phyloP scores from a whole-genome alignment of 2,329 filamentous ascomycete species.

The Dactylellina leptospora region DNA sequence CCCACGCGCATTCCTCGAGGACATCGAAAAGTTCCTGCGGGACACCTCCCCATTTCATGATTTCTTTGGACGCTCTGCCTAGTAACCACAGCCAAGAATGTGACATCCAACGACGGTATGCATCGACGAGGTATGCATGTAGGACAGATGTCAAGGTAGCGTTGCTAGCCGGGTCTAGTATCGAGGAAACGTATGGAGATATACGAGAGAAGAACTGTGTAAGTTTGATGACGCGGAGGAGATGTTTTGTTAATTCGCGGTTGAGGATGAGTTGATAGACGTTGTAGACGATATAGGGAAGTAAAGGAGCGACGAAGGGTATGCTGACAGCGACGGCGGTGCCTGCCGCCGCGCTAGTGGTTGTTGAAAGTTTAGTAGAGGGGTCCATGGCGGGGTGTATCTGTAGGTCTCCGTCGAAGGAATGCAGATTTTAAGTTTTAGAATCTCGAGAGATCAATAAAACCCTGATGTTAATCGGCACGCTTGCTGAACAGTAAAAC shows the following conservation, averaged over 20 bases:
- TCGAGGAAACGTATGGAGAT: constrained; percentile 31
- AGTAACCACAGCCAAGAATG: constrained; percentile 49
- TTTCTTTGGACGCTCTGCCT: constrained; percentile 41
- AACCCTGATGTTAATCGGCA: background rate
- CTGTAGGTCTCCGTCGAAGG: background rate
- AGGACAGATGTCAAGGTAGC: constrained; percentile 40
- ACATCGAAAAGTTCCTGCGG: constrained; percentile 50
- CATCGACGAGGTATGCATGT: constrained; percentile 44
- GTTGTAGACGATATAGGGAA: constrained; percentile 46
- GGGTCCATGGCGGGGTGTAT: constrained; percentile 33
- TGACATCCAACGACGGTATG: constrained; percentile 47
- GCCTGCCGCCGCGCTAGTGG: constrained; percentile 37
- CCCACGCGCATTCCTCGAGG: constrained; percentile 44
- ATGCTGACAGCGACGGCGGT: constrained; percentile 38
- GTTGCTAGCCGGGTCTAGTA: constrained; percentile 36
- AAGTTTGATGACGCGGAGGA: constrained; percentile 47
- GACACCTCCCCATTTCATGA: constrained; percentile 46
- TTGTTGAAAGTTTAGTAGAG: constrained; percentile 28
- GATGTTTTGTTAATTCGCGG: constrained; percentile 40
- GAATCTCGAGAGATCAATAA: background rate
- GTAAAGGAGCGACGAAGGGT: constrained; percentile 45
- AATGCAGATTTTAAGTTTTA: background rate
- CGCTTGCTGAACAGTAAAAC: background rate
- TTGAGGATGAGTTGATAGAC: constrained; percentile 49
- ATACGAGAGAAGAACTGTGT: constrained; percentile 50